Base-by-base conservation (phyloP, 768 basidiomycete species). In the Calvatia gigantea region DNA sequence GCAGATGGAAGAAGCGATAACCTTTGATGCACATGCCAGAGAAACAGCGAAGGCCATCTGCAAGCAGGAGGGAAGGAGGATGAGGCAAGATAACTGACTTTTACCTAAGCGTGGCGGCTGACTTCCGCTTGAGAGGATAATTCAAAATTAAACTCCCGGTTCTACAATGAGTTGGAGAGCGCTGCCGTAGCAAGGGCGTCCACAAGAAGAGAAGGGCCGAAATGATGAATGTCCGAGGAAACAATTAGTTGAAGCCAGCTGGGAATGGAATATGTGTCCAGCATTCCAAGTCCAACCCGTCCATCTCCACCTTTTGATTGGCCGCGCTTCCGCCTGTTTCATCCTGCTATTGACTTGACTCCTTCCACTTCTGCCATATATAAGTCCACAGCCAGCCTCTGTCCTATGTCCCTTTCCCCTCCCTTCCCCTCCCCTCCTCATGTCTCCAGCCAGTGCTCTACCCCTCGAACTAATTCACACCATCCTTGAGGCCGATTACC, bases 381-480 rank as follows among this genome's bases (percentile, higher is more conserved):
- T 56, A 56, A 48, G 43, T 38, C 51, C 41, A 29, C 39, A 42
- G 35, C 29, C 14, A 63, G 43, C 54, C 57, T 51, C 29, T 52
- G 58, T 33, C 54, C 58, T 37, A 51, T 54, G 8, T 61, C 45
- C 44, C 35, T 33, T 51, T 60, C 48, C 58, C 57, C 51, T 31
- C 65, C 41, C 21, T 21, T 11, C 35, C 35, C 63, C 42, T 28
- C 56, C 59, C 56, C 60, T 49, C 31, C 61, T 51, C 27, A 51
- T 64, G 56, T 66, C 66, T 25, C 61, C 33, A 41, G 46, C 53
- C 48, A 29, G 39, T 31, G n/a, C 51, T 25, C 31, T 89, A 37
- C 88, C 88, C 8, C 72, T 85, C 58, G 88, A 89, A 68, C 64
- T 90, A 44, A 75, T 84, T 38, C 69, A 86, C 54, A 64, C 76